Base-by-base conservation (phyloP, 169 alveolate species). In the Plasmodium cynomolgi region DNA sequence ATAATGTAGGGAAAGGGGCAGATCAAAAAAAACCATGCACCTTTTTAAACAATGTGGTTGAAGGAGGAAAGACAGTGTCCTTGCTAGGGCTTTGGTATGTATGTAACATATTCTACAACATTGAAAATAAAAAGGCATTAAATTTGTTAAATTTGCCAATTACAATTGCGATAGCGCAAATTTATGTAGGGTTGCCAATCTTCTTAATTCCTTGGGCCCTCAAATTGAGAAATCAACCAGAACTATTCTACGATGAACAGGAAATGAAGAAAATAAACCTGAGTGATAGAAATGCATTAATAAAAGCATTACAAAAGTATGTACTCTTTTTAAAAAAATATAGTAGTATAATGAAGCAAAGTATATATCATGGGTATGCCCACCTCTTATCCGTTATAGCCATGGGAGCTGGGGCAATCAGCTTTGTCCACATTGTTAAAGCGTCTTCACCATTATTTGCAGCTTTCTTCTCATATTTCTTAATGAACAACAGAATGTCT, bases 111-210 rank as follows among this genome's bases (percentile, higher is more conserved):
- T 77, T 96, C 84, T 96, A 96, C 93, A 96, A 96, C 71, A 75
- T 95, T 33, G 97, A 96, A 80, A 96, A 95, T 93, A 96, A 95
- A 81, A 95, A 96, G 79, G 96, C 97, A 34, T 90, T 96, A 50
- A 96, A 95, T 92, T 50, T 96, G 72, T 79, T 90, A 80, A 96
- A 96, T 34, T 85, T 96, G 54, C 97, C 96, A 4, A 88, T 92
- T 56, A 95, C 97, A n/a, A 88, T 95, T 33, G 96, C 97, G 26
- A 93, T 96, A 23, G 31, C 95, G 74, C 98, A 96, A 58, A 96
- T 96, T 97, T 93, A 81, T 72, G 91, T 96, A 8, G 97, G 97
- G 6, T 79, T 96, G 44, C 98, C 98, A 81, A 84, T 94, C 31
- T 90, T 96, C 88, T 26, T 96, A 44, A 68, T 83, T n/a, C 94